A percentile compares a stretch with the other conserved stretches of the same genome.
phyloP scores from a whole-genome alignment of 2,329 filamentous ascomycete species.

The Colletotrichum abscissum region DNA sequence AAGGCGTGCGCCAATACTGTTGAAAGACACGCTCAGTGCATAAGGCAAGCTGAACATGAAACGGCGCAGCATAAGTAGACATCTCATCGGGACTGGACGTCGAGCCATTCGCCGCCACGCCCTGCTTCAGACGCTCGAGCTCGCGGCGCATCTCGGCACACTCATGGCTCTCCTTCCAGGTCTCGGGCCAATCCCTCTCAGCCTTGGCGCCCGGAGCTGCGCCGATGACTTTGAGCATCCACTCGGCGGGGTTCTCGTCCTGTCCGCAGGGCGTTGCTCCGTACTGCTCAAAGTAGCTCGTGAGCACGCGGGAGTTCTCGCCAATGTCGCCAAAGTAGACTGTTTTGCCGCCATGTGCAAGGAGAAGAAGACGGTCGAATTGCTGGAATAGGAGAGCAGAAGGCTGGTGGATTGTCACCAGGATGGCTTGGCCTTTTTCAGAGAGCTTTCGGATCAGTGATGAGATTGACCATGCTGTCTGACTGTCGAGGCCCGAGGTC shows the following conservation, averaged over 20 bases:
- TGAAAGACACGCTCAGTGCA: slow-evolving; percentile 75
- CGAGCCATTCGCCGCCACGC: neutral
- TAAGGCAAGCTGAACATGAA: slow-evolving; percentile 67
- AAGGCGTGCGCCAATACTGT: slow-evolving; percentile 82
- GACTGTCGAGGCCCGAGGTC: slow-evolving; percentile 79
- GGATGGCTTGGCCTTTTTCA: slow-evolving; percentile 58
- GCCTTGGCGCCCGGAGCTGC: slow-evolving; percentile 61
- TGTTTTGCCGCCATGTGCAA: slow-evolving; percentile 63
- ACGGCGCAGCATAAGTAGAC: slow-evolving; percentile 77
- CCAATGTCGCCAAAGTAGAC: slow-evolving; percentile 50
- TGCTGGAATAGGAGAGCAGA: slow-evolving; percentile 56
- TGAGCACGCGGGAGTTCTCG: slow-evolving; percentile 56
- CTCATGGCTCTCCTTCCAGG: slow-evolving; percentile 50
- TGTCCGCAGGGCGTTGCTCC: slow-evolving; percentile 65
- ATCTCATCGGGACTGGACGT: slow-evolving; percentile 3
- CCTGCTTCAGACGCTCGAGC: slow-evolving; percentile 41
- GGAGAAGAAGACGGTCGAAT: slow-evolving; percentile 68
- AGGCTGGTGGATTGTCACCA: slow-evolving; percentile 64
- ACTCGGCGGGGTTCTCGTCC: slow-evolving; percentile 74
- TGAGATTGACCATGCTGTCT: slow-evolving; percentile 80
- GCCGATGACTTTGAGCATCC: slow-evolving; percentile 65
- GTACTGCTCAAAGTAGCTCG: slow-evolving; percentile 70
- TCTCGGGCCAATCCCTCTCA: slow-evolving; percentile 49
- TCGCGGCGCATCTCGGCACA: slow-evolving; percentile 45
- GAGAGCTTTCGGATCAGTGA: slow-evolving; percentile 75